Base-by-base conservation (phyloP, 1,139 yeast genomes). In the Sugiyamaella sp. region DNA sequence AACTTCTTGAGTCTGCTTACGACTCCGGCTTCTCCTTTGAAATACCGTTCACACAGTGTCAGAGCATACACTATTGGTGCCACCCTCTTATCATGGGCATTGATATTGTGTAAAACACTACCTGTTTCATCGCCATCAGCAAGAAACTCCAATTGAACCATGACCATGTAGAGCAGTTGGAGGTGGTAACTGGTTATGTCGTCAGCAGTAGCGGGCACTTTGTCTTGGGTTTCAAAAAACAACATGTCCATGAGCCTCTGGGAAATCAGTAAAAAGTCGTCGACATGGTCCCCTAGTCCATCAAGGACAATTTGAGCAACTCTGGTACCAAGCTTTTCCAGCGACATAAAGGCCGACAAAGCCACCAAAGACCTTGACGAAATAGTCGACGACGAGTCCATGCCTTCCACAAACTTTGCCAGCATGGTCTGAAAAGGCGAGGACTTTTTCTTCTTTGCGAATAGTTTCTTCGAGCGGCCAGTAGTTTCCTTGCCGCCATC, bases 361-460 rank as follows among this genome's bases (percentile, higher is more conserved):
- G 63, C 56, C 5, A 59, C 49, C 40, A 59, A 48, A 3, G 63
- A 55, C 20, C 57, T 35, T 1, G 63, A 60, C 4, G 46, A 47
- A 27, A 24, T 42, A n/a, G 40, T 29, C 8, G 29, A 49, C 19
- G 52, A 35, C 40, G 37, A n/a, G 16, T 44, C 47, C 44, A 53
- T 50, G 19, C 51, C 51, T 19, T 16, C 51, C 8, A 63, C 50
- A 17, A 58, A 38, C 29, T 47, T 56, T 3, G 37, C 42, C 25
- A 63, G 32, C 14, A 39, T 32, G n/a, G 38, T n/a, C 22, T 46
- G 50, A 39, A 46, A 46, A 12, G 50, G 50, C 19, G 50, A 46
- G 6, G 38, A 12, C 3, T 39, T 46, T 6, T n/a, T 25, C 19
- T 38, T 37, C n/a, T 38, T 38, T 16, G 19, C 12, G 12, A 25